Evolutionary conservation across 805 yeast genomes (phyloP), one percentile per base, ranked within the genome.

Genomic region (Pichia nakasei): DNA sequence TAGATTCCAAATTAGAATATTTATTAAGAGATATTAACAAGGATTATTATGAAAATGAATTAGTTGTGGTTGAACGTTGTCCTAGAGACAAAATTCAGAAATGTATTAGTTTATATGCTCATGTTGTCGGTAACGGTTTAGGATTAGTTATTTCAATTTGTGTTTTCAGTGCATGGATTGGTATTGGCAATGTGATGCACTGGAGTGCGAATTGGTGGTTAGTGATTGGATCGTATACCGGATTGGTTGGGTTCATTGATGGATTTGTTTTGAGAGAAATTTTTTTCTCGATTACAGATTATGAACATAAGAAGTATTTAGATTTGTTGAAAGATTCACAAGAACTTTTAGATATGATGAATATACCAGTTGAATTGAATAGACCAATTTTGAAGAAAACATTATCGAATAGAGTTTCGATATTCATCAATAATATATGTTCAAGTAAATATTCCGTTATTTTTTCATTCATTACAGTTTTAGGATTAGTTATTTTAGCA

Each of bases 201-300:
- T 69, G 65, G 64, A 50, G 50, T 49, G 61, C 57, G 38, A 57
- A 66, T 44, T 69, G 73, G 74, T 69, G 72, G 72, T 53, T 69
- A 35, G 66, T 69, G 33, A 68, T 67, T 48, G 74, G 74, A 38
- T 67, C 74, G 2, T 69, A 69, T 47, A 66, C 73, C 0, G 74
- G 74, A 18, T 55, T 69, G 19, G 56, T 68, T 35, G 73, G 73
- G 1, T 68, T 67, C 46, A 43, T 65, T 38, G 73, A 69, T 47
- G 72, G 73, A 2, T 69, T 66, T 47, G 65, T 63, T 32, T 52
- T 69, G 32, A 57, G 74, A 52, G 62, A 67, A 42, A 65, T 60
- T 17, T 68, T 63, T 37, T 57, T 54, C 37, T 53, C 66, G 22
- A 55, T 52, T 21, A 53, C 55, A 6, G 15, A 35, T 22, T 46